These are phyloP conservation scores for Fraxinus latifolia DNA, from an alignment of 305 asterid species.

Conservation along the genomic window DNA sequence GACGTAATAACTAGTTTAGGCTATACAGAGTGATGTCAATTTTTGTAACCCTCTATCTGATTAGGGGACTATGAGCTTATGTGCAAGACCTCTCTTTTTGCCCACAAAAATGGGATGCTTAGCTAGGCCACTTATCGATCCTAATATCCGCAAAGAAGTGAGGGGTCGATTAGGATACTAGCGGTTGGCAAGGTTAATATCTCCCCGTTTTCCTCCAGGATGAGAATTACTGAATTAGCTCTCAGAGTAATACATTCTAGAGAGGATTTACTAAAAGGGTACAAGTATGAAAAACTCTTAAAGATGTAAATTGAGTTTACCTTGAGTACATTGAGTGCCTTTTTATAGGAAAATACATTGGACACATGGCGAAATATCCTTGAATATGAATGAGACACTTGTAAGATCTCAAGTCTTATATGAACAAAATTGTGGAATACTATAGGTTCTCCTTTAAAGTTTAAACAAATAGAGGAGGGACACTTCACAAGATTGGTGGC, in stretches of 20 bases:
- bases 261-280: neutral
- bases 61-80: too few species aligned
- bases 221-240: neutral
- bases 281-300: neutral
- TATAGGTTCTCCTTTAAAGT: neutral
- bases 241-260: neutral
- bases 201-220: neutral
- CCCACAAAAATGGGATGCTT: too few species aligned
- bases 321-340: neutral
- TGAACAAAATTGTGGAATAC: neutral
- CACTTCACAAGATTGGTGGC: neutral
- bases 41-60: too few species aligned
- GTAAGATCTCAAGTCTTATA: neutral
- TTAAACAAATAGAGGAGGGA: neutral
- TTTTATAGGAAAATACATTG: neutral
- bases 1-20: too few species aligned
- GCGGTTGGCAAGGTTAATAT: neutral
- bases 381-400: neutral
- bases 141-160: neutral
- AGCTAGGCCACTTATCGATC: neutral
- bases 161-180: neutral
- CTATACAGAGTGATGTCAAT: too few species aligned
- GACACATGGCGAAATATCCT: neutral
- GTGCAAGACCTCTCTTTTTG: too few species aligned
- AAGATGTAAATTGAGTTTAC: neutral